Base-by-base conservation (phyloP, 768 basidiomycete species). In the Auricularia cornea region DNA sequence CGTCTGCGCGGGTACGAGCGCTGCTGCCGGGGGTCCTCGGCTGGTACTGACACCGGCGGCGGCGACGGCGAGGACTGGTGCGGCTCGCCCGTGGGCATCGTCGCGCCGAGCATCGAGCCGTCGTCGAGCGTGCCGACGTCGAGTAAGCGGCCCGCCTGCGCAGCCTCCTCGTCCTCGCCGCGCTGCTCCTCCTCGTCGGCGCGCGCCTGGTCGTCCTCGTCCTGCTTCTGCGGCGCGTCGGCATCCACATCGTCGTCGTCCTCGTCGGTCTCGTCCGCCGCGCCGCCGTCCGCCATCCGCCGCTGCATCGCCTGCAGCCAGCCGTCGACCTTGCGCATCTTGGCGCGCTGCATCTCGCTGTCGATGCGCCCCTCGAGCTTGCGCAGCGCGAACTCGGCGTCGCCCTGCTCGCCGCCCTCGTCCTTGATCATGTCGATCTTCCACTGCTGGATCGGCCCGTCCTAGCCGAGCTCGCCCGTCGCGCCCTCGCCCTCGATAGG, bases 281-380 rank as follows among this genome's bases (percentile, higher is more conserved):
- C 35, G 20, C 33, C 61, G 12, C 44, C 59, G 31, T 32, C 59
- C 28, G 57, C 67, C n/a, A 60, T 59, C 31, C 90, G 80, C 60
- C 86, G 81, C 67, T 83, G 84, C 35, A 92, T 87, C 12, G 81
- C 82, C 66, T 83, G 82, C 57, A 92, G 84, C 92, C 92, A 93
- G 2, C 85, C 84, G 70, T 92, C 86, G 3, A 94, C 90, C 71
- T 92, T 92, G 57, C 80, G 80, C 35, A 82, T 82, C 68, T 87
- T 91, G 67, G 85, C 88, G 66, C 84, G 79, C 70, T 88, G 84
- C 69, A 83, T 81, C 64, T 84, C 78, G 0, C 82, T 82, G 71
- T 92, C 92, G 61, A 94, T 90, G 71, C 92, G 86, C 0, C 93
- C 94, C 73, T 95, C 93, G 40, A 97, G 80, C 12, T 88, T 79